Percentiles rank a stretch among this genome's conserved stretches.
Evolutionary conservation across 257 asterid species (phyloP).

Genomic region (Ophiorrhiza pumila): DNA sequence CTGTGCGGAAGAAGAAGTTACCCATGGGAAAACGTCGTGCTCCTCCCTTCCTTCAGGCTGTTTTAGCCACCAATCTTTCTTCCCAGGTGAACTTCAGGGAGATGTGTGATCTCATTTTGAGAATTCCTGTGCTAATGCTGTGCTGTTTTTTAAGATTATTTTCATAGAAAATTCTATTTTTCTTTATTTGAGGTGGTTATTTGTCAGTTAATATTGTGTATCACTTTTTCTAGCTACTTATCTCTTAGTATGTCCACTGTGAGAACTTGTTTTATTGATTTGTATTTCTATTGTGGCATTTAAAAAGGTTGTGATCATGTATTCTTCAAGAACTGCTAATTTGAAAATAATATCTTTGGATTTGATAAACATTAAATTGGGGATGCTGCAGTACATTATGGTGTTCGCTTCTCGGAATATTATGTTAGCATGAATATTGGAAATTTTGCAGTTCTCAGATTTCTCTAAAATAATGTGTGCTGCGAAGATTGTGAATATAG

Average conservation of each 20-base stretch:
- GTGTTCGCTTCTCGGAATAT: background rate
- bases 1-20: constrained; percentile 33
- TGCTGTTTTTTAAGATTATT: background rate
- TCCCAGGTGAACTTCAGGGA: constrained; percentile 45
- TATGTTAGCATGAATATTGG: background rate
- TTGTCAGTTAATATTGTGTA: background rate
- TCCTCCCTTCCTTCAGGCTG: constrained; percentile 49
- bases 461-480: background rate
- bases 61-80: constrained; percentile 55
- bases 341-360: background rate
- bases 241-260: background rate
- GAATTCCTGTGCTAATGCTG: background rate
- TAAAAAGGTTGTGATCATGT: background rate
- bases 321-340: background rate
- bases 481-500: background rate
- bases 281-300: background rate
- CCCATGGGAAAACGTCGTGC: constrained; percentile 54
- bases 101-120: background rate
- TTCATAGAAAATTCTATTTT: background rate
- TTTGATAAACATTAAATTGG: background rate
- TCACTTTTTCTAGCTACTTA: background rate
- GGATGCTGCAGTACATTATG: background rate
- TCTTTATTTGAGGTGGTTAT: background rate
- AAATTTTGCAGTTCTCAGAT: background rate
- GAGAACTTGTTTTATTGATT: background rate